Percentiles rank a stretch among this genome's conserved stretches.
phyloP scores from a whole-genome alignment of 257 asterid species.

The Schizonepeta tenuifolia region DNA sequence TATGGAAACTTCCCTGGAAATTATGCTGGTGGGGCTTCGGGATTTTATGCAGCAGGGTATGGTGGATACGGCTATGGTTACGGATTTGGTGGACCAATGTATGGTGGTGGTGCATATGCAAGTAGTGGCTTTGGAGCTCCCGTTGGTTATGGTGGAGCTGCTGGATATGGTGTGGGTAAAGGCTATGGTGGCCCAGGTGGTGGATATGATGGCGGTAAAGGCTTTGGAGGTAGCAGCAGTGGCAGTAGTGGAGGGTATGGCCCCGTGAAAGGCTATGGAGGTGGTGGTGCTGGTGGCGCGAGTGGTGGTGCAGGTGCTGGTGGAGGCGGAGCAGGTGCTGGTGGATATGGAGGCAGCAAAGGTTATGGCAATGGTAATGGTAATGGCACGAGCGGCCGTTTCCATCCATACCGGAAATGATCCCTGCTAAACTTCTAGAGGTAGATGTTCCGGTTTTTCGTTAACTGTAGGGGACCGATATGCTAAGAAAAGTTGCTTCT shows the following conservation, averaged over 20 bases:
- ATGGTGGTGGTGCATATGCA: constrained; percentile 77
- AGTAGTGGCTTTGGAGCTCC: constrained; percentile 64
- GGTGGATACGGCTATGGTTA: constrained; percentile 94
- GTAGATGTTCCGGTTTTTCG: constrained; percentile 25
- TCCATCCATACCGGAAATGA: constrained; percentile 88
- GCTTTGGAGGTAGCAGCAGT: constrained; percentile 54
- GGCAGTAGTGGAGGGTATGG: constrained; percentile 67
- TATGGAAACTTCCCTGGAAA: constrained; percentile 72
- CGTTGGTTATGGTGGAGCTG: constrained; percentile 65
- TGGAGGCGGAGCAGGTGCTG: constrained; percentile 38
- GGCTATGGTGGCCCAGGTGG: constrained; percentile 54
- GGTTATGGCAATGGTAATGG: constrained; percentile 62
- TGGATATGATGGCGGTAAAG: constrained; percentile 61
- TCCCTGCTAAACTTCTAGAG: constrained; percentile 21
- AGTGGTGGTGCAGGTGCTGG: constrained; percentile 34
- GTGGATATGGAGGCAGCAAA: constrained; percentile 49
- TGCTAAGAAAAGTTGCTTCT: constrained; percentile 26
- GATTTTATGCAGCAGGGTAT: constrained; percentile 69
- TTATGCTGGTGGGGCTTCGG: constrained; percentile 67
- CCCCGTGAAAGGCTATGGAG: constrained; percentile 48
- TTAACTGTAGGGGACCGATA: constrained; percentile 35
- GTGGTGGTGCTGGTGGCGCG: constrained; percentile 39
- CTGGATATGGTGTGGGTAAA: constrained; percentile 69
- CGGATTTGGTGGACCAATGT: constrained; percentile 93
- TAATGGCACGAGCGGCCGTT: constrained; percentile 58